Conservation (phyloP, 140 eudicot species). For the Bidens hawaiensis region DNA sequence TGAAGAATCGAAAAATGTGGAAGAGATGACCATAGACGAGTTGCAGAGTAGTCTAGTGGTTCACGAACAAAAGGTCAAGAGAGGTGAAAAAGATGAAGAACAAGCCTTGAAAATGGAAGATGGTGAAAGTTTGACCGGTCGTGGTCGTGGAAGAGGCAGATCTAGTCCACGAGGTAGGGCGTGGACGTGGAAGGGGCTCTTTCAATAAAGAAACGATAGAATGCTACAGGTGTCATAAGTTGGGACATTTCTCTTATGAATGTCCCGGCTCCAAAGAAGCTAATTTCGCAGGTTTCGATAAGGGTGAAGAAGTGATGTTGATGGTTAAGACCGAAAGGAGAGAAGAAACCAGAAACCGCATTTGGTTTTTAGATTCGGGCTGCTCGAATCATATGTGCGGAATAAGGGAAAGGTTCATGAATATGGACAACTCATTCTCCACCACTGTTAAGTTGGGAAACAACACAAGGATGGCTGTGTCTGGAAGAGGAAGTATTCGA, state of each 20-base stretch:
- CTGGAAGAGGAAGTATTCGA: neutral
- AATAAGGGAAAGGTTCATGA: neutral
- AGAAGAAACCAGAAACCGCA: neutral
- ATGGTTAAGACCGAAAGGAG: neutral
- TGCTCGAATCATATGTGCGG: conserved; percentile 7
- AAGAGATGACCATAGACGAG: neutral
- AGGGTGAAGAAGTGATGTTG: neutral
- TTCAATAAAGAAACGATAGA: neutral
- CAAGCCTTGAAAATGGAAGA: neutral
- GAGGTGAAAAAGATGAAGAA: neutral
- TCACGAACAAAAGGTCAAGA: neutral
- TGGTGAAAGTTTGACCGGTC: neutral
- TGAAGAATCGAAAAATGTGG: neutral
- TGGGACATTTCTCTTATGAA: neutral
- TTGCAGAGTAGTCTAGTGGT: neutral
- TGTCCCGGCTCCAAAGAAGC: neutral
- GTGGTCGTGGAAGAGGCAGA: neutral
- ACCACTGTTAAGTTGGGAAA: neutral
- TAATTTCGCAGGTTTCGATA: neutral
- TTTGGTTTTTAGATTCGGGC: neutral
- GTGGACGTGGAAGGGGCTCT: neutral
- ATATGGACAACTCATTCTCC: neutral
- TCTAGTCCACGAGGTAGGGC: neutral
- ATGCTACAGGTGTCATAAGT: neutral
- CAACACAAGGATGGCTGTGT: neutral